These are phyloP conservation scores for Leccinum subgranulosum DNA, from an alignment of 768 basidiomycete genomes.

Conservation along the genomic window DNA sequence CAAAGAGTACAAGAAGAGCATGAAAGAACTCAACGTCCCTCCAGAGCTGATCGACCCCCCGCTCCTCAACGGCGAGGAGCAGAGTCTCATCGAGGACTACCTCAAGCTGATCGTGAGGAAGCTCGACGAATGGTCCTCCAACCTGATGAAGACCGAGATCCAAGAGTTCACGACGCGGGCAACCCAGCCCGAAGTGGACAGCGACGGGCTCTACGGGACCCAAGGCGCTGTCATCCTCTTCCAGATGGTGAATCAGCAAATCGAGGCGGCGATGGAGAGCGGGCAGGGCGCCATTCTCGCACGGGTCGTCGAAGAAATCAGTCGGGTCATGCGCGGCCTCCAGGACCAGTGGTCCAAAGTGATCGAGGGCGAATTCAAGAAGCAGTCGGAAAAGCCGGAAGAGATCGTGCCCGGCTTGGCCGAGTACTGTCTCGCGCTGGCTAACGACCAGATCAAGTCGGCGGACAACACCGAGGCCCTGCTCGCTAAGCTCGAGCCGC, in stretches of 20 bases:
- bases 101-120: slow-evolving; percentile 89
- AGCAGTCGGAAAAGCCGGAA: slow-evolving; percentile 83
- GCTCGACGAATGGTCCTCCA: slow-evolving; percentile 94
- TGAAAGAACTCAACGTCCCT: slow-evolving; percentile 89
- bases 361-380: slow-evolving; percentile 82
- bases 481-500: slow-evolving; percentile 78
- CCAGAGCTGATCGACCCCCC: slow-evolving; percentile 82
- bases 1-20: slow-evolving; percentile 91
- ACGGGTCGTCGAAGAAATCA: slow-evolving; percentile 83
- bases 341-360: slow-evolving; percentile 87
- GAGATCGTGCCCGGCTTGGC: slow-evolving; percentile 85
- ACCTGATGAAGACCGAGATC: slow-evolving; percentile 89
- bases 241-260: slow-evolving; percentile 97
- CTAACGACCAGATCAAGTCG: slow-evolving; percentile 96
- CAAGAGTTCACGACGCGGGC: slow-evolving; percentile 79
- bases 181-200: slow-evolving; percentile 85
- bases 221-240: slow-evolving; percentile 94
- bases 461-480: slow-evolving; percentile 92
- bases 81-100: slow-evolving; percentile 92
- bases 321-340: slow-evolving; percentile 83
- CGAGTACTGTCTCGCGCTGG: slow-evolving; percentile 94
- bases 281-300: slow-evolving; percentile 93
- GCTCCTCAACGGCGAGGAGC: slow-evolving; percentile 92
- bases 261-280: slow-evolving; percentile 92
- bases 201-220: slow-evolving; percentile 85